Base-by-base conservation (phyloP, 129 eudicot genomes). In the Flaveria linearis region DNA sequence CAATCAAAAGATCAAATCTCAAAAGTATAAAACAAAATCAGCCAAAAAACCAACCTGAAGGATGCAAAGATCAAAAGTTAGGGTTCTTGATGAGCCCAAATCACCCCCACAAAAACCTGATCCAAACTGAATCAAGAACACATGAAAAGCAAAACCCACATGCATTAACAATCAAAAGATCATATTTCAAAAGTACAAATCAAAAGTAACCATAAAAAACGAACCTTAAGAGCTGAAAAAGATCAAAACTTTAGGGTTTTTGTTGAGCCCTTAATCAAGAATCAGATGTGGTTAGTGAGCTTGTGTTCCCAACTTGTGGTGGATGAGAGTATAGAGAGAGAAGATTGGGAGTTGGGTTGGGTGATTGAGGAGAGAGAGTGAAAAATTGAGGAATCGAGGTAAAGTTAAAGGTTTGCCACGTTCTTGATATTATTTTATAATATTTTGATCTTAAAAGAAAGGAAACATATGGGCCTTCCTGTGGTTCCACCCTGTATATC, bases 361-460 rank as follows among this genome's bases (percentile, higher is more conserved):
- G 83, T 88, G 84, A 55, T 58, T 76, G 71, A 30, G 20, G 82
- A 58, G 78, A 56, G 85, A 69, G 82, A 18, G 52, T 55, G 81
- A 28, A 55, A 58, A 63, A 61, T 83, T 69, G 77, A 57, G 78
- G 68, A 77, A 66, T 73, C 78, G 84, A 68, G 78, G 81, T 79
- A 84, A 82, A 82, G 86, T 83, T 86, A 91, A 84, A 88, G 89
- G 86, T 78, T 83, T 84, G 80, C 78, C 75, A 83, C 74, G 88
- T 91, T 83, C 85, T 88, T 73, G 51, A 83, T 91, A 80, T 78
- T 77, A 80, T 85, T 82, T 66, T 71, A 71, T 69, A 52, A 11
- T n/a, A 53, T 52, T 16, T 36, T 36, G 7, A 56, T 73, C 68
- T 73, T 43, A 22, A 45, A 56, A 80, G 75, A 51, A 47, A 75